A percentile compares a stretch with the other conserved stretches of the same genome.
Conservation (phyloP, 163 green algal species). For the Chlamydomonas reinhardtii region DNA sequence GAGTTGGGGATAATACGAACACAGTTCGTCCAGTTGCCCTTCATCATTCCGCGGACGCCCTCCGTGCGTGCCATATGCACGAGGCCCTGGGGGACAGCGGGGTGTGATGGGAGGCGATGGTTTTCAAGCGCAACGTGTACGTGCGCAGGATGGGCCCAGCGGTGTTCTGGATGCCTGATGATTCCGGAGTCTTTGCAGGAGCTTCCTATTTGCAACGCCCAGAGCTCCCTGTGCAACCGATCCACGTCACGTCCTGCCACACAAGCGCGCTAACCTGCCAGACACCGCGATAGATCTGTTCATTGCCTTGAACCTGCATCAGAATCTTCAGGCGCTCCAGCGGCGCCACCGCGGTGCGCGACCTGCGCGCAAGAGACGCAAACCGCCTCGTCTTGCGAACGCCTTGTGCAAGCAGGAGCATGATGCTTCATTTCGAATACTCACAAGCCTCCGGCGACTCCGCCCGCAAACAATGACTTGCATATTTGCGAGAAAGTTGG, state of each 20-base stretch:
- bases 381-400: background rate
- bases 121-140: too few species aligned
- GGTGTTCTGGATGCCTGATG: too few species aligned
- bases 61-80: conserved; percentile 90
- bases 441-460: conserved; percentile 95
- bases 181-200: too few species aligned
- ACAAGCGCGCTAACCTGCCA: conserved; percentile 77
- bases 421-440: conserved; percentile 52
- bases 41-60: conserved; percentile 94
- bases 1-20: conserved; percentile 98
- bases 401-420: background rate
- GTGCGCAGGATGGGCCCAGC: too few species aligned
- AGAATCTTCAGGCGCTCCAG: conserved; percentile 96
- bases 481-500: conserved; percentile 11
- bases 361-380: conserved; percentile 72
- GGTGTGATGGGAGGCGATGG: too few species aligned
- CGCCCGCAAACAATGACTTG: conserved; percentile 91
- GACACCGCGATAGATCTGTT: conserved; percentile 93
- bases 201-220: too few species aligned
- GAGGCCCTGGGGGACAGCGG: conserved; percentile 77
- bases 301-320: conserved; percentile 95
- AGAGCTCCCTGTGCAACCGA: too few species aligned
- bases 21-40: conserved; percentile 98
- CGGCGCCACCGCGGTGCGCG: conserved; percentile 92
- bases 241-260: too few species aligned